A percentile compares a stretch with the other conserved stretches of the same genome.
These are phyloP conservation scores for Chlorophyllum brunneum DNA, from an alignment of 768 basidiomycete genomes.

Conservation along the genomic window DNA sequence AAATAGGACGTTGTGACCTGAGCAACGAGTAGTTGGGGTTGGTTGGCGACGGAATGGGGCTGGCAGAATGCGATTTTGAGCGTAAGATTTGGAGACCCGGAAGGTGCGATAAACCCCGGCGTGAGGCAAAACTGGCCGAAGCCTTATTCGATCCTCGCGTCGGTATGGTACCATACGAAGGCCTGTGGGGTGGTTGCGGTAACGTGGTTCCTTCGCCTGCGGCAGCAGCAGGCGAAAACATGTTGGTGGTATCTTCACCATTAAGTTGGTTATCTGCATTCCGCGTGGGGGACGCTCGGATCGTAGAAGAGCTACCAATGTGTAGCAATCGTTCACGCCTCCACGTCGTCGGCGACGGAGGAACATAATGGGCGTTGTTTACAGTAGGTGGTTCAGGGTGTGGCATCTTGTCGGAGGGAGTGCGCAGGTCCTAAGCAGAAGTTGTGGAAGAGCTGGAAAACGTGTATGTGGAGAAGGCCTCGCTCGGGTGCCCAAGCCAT, in stretches of 20 bases:
- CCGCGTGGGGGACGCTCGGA: not conserved
- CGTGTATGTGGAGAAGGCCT: not conserved
- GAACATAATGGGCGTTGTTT: slow-evolving; percentile 18
- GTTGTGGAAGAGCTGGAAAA: not conserved
- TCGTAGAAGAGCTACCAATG: slow-evolving; percentile 39
- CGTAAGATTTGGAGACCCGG: slow-evolving; percentile 27
- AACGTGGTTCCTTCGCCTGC: slow-evolving; percentile 21
- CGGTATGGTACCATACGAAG: slow-evolving; percentile 57
- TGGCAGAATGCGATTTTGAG: slow-evolving; percentile 29
- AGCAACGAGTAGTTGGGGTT: slow-evolving; percentile 23
- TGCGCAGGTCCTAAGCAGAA: not conserved
- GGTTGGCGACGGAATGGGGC: slow-evolving; percentile 31
- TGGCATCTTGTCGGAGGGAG: not conserved
- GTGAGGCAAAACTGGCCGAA: slow-evolving; percentile 26
- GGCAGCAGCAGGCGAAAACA: not conserved
- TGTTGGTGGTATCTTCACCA: not conserved
- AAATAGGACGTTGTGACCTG: slow-evolving; percentile 55
- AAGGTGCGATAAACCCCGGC: slow-evolving; percentile 34
- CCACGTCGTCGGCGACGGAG: slow-evolving; percentile 56
- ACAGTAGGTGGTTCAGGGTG: slow-evolving; percentile 21
- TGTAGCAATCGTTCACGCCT: slow-evolving; percentile 56
- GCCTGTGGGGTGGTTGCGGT: slow-evolving; percentile 21
- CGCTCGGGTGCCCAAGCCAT: too few species aligned
- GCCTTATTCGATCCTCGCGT: slow-evolving; percentile 24
- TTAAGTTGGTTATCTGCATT: slow-evolving; percentile 1